Base-by-base conservation (phyloP, 1,139 yeast species). In the Arxiozyma telluris region DNA sequence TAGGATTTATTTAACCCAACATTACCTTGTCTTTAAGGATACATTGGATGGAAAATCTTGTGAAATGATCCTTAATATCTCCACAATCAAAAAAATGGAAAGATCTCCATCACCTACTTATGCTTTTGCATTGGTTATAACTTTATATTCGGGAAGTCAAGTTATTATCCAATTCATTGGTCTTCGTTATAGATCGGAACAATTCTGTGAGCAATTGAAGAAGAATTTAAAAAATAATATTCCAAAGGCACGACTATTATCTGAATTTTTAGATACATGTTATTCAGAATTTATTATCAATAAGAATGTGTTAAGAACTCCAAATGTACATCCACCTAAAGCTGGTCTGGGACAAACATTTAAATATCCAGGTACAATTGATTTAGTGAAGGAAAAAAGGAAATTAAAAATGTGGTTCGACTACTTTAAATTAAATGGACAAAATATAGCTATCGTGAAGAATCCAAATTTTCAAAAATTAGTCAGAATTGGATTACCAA, bases 361-460 rank as follows among this genome's bases (percentile, higher is more conserved):
- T 71, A 86, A 87, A 61, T 94, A 85, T 67, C 98, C 98, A 0
- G 98, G 98, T 0, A 89, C 88, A 66, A 80, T 95, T 1, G 78
- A 79, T 57, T 85, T 84, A 57, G 74, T 83, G 47, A 80, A 87
- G 54, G 98, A 93, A 67, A 85, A 88, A 65, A 77, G 91, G 7
- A 93, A 91, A 63, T 81, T 91, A 80, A 84, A 93, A 61, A 74
- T 91, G 53, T 94, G 99, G 99, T 88, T 87, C 64, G 98, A 91
- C 64, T 83, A 87, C 61, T 87, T 90, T 67, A 76, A 84, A 55
- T 80, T 81, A 22, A 86, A 90, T 64, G 98, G 98, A 18, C 76
- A 96, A 52, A 91, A 91, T 64, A 72, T 94, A 52, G 83, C 95
- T 1, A 63, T 91, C 27, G 76, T 88, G 1, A 79, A 82, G 51